phyloP scores from a whole-genome alignment of 2,329 filamentous ascomycete genomes.

The Mycogone perniciosa region DNA sequence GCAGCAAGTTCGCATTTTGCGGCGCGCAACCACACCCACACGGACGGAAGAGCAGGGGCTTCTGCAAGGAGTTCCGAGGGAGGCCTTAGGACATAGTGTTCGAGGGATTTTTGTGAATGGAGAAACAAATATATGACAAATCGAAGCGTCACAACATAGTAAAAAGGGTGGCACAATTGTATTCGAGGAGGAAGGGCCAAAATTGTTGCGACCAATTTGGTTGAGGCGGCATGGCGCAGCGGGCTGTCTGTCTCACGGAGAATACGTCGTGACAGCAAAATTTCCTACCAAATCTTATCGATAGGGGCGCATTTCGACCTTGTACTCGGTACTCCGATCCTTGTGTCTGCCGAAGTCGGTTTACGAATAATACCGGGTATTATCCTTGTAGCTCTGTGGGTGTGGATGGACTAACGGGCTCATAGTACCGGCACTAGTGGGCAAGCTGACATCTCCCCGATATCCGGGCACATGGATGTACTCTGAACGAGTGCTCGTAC shows the following conservation, averaged over 20 bases:
- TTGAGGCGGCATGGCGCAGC: background rate
- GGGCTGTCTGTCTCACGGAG: too few relatives aligned
- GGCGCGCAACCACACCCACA: conserved; percentile 4
- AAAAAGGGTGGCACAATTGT: background rate
- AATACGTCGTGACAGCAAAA: conserved; percentile 5
- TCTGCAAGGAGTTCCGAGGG: conserved; percentile 2
- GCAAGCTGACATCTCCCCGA: too few relatives aligned
- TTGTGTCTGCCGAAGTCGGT: conserved; percentile 10
- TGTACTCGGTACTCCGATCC: conserved; percentile 4
- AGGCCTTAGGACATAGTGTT: background rate
- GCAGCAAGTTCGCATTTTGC: background rate
- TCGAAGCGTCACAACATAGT: background rate
- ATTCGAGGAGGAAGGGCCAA: background rate
- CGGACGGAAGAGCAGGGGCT: conserved; percentile 6
- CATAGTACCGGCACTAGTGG: too few relatives aligned
- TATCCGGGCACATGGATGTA: too few relatives aligned
- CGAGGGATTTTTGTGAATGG: background rate
- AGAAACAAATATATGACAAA: background rate
- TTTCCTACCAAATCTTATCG: conserved; percentile 10
- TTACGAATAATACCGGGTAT: background rate
- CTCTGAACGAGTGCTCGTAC: too few relatives aligned
- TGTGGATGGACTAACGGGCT: too few relatives aligned
- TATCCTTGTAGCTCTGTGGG: too few relatives aligned
- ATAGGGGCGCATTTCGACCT: conserved; percentile 4
- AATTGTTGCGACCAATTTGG: background rate